phyloP scores from a whole-genome alignment of 164 flowering plant species.

The Vitis labrusca region DNA sequence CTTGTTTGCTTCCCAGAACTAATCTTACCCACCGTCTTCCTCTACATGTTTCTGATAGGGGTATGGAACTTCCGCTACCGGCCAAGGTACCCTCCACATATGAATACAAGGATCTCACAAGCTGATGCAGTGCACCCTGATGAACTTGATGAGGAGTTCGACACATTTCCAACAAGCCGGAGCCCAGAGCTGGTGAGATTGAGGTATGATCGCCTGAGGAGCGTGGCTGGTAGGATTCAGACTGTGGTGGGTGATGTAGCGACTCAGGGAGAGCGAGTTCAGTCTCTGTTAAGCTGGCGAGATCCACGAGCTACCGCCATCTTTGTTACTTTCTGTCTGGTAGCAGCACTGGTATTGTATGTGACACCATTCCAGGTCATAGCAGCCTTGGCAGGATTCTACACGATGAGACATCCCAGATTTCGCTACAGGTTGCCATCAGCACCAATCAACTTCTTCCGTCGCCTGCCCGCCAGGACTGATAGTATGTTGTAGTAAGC shows the following conservation, averaged over 20 bases:
- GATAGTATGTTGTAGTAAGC: conserved; percentile 61
- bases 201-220: conserved; percentile 79
- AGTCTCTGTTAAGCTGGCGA: conserved; percentile 71
- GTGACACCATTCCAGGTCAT: conserved; percentile 78
- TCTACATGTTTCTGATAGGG: conserved; percentile 92
- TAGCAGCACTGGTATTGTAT: conserved; percentile 66
- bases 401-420: conserved; percentile 84
- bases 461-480: conserved; percentile 82
- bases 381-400: conserved; percentile 66
- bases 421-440: conserved; percentile 74
- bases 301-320: conserved; percentile 74
- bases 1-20: conserved; percentile 88
- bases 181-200: conserved; percentile 63
- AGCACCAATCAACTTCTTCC: conserved; percentile 82
- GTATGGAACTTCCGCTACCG: conserved; percentile 88
- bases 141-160: conserved; percentile 85
- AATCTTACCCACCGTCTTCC: conserved; percentile 72
- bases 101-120: conserved; percentile 67
- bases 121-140: conserved; percentile 74
- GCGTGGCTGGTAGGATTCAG: conserved; percentile 79
- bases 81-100: conserved; percentile 86
- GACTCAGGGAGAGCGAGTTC: conserved; percentile 72
- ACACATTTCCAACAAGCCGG: conserved; percentile 65
- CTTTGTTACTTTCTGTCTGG: conserved; percentile 58
- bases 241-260: conserved; percentile 79